Percentiles rank a stretch among this genome's conserved stretches.
phyloP scores from a whole-genome alignment of 768 basidiomycete species.

The Amanita muscaria region DNA sequence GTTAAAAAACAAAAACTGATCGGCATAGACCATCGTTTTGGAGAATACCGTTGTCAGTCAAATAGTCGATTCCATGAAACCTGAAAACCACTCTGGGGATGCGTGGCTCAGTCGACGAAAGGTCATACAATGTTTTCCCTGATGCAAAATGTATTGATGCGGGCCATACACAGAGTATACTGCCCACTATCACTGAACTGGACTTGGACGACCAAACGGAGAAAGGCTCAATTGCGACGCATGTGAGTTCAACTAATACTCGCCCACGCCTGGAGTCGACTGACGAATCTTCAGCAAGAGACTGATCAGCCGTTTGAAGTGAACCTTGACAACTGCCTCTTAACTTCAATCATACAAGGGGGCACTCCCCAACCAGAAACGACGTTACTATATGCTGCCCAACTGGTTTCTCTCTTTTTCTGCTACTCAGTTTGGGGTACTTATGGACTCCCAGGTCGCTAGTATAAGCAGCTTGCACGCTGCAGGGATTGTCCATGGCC shows the following conservation, averaged over 20 bases:
- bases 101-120: constrained; percentile 4
- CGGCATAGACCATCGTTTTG: not conserved
- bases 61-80: not conserved
- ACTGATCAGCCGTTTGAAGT: not conserved
- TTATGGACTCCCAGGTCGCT: constrained; percentile 21
- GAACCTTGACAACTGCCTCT: constrained; percentile 1
- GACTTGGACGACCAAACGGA: constrained; percentile 4
- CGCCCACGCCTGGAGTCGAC: not conserved
- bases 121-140: not conserved
- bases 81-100: not conserved
- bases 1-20: not conserved
- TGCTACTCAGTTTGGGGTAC: not conserved
- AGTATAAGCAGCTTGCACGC: constrained; percentile 37
- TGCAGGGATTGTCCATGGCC: constrained; percentile 38
- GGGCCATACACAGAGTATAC: not conserved
- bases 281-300: not conserved
- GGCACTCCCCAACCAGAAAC: constrained; percentile 3
- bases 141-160: not conserved
- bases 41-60: constrained; percentile 4
- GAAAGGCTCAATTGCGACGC: not conserved
- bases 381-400: constrained; percentile 7
- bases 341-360: not conserved
- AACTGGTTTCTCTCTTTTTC: not conserved
- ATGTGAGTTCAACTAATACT: not conserved
- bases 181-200: constrained; percentile 4